Evolutionary conservation across 192 early-diverging fungal species (phyloP).

Genomic region (Linnemannia hyalina): DNA sequence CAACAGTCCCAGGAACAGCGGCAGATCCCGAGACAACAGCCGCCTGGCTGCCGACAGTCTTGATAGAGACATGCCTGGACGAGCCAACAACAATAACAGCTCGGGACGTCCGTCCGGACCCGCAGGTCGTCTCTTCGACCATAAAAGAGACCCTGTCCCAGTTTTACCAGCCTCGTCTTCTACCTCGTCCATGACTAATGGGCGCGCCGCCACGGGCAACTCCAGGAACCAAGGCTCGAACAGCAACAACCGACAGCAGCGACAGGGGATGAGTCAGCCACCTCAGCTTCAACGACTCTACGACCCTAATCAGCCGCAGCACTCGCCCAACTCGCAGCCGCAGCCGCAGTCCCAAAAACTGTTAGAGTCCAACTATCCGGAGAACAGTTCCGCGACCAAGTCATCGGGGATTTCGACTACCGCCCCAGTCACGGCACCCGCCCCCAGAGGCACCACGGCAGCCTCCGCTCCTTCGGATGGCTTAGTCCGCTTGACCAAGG

Average conservation of each 20-base stretch:
- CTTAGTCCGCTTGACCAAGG: slow-evolving; percentile 47
- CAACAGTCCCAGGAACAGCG: slow-evolving; percentile 10
- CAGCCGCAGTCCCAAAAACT: slow-evolving; percentile 38
- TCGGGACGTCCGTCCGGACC: slow-evolving; percentile 16
- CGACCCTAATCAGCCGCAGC: slow-evolving; percentile 36
- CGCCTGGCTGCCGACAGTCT: slow-evolving; percentile 8
- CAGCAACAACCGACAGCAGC: slow-evolving; percentile 12
- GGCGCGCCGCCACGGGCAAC: slow-evolving; percentile 13
- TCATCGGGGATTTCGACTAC: not conserved
- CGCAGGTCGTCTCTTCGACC: slow-evolving; percentile 38
- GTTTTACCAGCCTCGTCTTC: slow-evolving; percentile 28
- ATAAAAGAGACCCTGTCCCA: slow-evolving; percentile 46
- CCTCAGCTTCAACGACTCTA: slow-evolving; percentile 30
- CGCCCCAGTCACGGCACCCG: not conserved
- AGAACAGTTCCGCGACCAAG: not conserved
- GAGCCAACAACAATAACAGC: slow-evolving; percentile 4
- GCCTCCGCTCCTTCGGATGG: slow-evolving; percentile 21
- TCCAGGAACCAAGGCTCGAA: slow-evolving; percentile 14
- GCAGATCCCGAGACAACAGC: not conserved
- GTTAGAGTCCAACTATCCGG: not conserved
- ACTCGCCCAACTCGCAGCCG: slow-evolving; percentile 16
- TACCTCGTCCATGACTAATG: not conserved
- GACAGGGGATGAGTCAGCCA: slow-evolving; percentile 7
- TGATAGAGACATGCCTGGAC: slow-evolving; percentile 20
- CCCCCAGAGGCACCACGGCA: slow-evolving; percentile 1